A percentile compares a stretch with the other conserved stretches of the same genome.
phyloP scores from a whole-genome alignment of 345 rosid species.

The Eucalyptus erythrocorys region DNA sequence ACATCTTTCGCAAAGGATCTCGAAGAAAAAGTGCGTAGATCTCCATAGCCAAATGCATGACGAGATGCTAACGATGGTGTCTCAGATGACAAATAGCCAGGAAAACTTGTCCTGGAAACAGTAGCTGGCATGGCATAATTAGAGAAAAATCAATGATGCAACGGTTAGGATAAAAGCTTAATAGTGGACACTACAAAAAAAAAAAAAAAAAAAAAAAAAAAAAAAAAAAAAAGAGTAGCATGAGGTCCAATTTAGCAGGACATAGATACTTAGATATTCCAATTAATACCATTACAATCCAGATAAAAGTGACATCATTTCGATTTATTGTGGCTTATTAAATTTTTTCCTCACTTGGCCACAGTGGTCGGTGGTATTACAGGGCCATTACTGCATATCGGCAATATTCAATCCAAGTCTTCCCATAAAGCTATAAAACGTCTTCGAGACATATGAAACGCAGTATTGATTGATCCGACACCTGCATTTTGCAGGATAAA shows the following conservation, averaged over 20 bases:
- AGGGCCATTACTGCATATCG: not conserved
- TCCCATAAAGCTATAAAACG: not conserved
- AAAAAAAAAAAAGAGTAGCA: not conserved
- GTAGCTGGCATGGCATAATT: not conserved
- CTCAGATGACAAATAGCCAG: slow-evolving; percentile 24
- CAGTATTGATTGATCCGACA: not conserved
- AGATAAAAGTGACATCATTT: not conserved
- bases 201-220: no score
- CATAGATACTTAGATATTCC: not conserved
- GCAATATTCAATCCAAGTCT: not conserved
- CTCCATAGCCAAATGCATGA: not conserved
- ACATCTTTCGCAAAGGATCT: slow-evolving; percentile 19
- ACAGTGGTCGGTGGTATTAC: not conserved
- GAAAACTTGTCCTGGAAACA: slow-evolving; percentile 7
- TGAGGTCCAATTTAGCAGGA: not conserved
- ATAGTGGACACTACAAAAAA: not conserved
- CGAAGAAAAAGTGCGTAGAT: slow-evolving; percentile 5
- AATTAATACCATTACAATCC: not conserved
- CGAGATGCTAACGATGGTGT: slow-evolving; percentile 1
- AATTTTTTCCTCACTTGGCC: not conserved
- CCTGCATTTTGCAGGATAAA: not conserved
- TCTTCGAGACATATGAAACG: not conserved
- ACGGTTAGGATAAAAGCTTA: not conserved
- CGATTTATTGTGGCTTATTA: not conserved
- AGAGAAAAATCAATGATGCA: not conserved